Conservation (phyloP, 805 yeast genomes). For the Jamesozyma lodderae region DNA sequence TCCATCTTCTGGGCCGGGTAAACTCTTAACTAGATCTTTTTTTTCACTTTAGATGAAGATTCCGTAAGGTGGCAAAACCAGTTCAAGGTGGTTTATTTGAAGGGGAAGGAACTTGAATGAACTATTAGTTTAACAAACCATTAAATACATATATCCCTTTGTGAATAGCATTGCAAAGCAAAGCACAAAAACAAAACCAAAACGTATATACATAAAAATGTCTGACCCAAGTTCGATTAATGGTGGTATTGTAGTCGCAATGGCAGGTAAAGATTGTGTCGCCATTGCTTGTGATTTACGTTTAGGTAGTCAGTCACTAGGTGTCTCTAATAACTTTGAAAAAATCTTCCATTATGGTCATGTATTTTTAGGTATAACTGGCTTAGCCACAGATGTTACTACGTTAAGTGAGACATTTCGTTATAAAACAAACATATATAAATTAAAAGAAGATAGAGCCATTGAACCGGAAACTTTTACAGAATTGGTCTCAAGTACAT, state of each 20-base stretch:
- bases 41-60: too few species aligned
- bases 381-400: slow-evolving; percentile 87
- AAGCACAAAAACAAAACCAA: not conserved
- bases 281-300: slow-evolving; percentile 96
- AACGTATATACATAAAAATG: slow-evolving; percentile 31
- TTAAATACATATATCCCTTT: too few species aligned
- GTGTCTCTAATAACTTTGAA: slow-evolving; percentile 86
- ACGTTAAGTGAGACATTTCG: slow-evolving; percentile 78
- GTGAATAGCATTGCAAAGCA: not conserved
- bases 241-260: slow-evolving; percentile 96
- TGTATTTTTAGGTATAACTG: slow-evolving; percentile 85
- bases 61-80: not conserved
- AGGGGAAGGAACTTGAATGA: too few species aligned
- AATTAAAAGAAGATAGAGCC: slow-evolving; percentile 79
- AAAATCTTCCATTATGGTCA: slow-evolving; percentile 82
- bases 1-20: too few species aligned
- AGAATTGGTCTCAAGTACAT: slow-evolving; percentile 78
- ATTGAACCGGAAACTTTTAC: slow-evolving; percentile 94
- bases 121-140: too few species aligned
- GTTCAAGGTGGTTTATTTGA: too few species aligned
- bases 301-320: slow-evolving; percentile 87
- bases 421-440: slow-evolving; percentile 78
- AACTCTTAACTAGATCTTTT: too few species aligned
- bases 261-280: slow-evolving; percentile 97
- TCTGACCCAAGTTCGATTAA: slow-evolving; percentile 74